Evolutionary conservation across 768 basidiomycete species (phyloP).

Genomic region (Russula olivacea): DNA sequence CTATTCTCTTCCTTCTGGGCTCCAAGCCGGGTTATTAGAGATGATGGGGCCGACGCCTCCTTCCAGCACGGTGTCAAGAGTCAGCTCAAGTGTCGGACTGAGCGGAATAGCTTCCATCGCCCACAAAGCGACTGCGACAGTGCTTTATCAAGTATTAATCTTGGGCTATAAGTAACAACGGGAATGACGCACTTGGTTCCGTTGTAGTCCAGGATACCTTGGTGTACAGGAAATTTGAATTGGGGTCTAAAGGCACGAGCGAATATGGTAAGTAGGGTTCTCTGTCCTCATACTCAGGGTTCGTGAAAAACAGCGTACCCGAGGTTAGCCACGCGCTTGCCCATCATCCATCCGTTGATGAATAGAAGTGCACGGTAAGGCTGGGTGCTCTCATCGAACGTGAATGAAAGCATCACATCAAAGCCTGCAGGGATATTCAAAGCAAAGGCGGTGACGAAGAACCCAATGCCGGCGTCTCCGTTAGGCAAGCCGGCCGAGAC

Average conservation of each 20-base stretch:
- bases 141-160: slow-evolving; percentile 3
- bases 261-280: background rate
- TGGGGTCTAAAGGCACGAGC: slow-evolving; percentile 50
- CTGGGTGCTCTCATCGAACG: slow-evolving; percentile 56
- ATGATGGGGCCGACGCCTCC: slow-evolving; percentile 29
- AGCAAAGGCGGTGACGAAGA: slow-evolving; percentile 72
- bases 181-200: slow-evolving; percentile 55
- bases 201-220: slow-evolving; percentile 69
- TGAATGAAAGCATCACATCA: slow-evolving; percentile 70
- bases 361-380: slow-evolving; percentile 70
- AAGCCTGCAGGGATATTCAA: slow-evolving; percentile 50
- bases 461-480: slow-evolving; percentile 63
- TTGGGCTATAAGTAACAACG: background rate
- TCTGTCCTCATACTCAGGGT: background rate
- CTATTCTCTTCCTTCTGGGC: slow-evolving; percentile 13
- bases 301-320: slow-evolving; percentile 24
- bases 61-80: slow-evolving; percentile 29
- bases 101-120: slow-evolving; percentile 29
- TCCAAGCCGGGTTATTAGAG: slow-evolving; percentile 26
- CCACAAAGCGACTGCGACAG: slow-evolving; percentile 32
- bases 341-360: slow-evolving; percentile 89
- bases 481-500: slow-evolving; percentile 54
- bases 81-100: slow-evolving; percentile 27
- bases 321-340: slow-evolving; percentile 44
- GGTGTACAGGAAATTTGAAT: slow-evolving; percentile 74